A percentile compares a stretch with the other conserved stretches of the same genome.
These are phyloP conservation scores for Plantago lanceolata DNA, from an alignment of 305 asterid species.

Conservation along the genomic window DNA sequence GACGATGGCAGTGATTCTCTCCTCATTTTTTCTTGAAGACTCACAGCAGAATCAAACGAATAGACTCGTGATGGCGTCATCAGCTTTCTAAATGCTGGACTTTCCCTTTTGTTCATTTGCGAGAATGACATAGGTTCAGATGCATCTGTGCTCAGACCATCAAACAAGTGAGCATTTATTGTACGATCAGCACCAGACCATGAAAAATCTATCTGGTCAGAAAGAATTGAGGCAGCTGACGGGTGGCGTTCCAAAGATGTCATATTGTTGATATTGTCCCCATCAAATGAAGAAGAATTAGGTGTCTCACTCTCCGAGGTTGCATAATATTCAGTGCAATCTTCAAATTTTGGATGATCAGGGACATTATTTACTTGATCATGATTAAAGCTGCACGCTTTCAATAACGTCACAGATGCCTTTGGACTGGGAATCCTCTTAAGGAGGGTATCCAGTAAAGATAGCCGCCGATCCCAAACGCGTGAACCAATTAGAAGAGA, in stretches of 20 bases:
- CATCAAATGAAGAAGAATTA: conserved; percentile 24
- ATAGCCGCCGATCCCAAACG: conserved; percentile 65
- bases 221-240: conserved; percentile 68
- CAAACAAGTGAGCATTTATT: conserved; percentile 11
- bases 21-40: conserved; percentile 57
- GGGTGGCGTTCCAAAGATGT: conserved; percentile 48
- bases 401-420: conserved; percentile 13
- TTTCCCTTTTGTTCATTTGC: conserved; percentile 30
- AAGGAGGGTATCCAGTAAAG: conserved; percentile 54
- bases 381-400: conserved; percentile 33
- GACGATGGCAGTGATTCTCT: conserved; percentile 69
- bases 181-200: conserved; percentile 79
- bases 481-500: conserved; percentile 58
- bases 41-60: conserved; percentile 87
- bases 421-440: conserved; percentile 38
- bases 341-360: conserved; percentile 30
- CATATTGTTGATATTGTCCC: conserved; percentile 21
- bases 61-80: conserved; percentile 56
- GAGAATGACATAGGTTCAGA: conserved; percentile 29
- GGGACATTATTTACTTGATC: conserved; percentile 34
- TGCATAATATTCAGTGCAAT: conserved; percentile 22
- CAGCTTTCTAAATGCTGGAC: conserved; percentile 37
- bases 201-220: conserved; percentile 85
- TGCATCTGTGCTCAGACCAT: conserved; percentile 23
- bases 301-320: conserved; percentile 30